phyloP scores from a whole-genome alignment of 2,329 filamentous ascomycete species.

The Ceratocystis cacaofunesta region DNA sequence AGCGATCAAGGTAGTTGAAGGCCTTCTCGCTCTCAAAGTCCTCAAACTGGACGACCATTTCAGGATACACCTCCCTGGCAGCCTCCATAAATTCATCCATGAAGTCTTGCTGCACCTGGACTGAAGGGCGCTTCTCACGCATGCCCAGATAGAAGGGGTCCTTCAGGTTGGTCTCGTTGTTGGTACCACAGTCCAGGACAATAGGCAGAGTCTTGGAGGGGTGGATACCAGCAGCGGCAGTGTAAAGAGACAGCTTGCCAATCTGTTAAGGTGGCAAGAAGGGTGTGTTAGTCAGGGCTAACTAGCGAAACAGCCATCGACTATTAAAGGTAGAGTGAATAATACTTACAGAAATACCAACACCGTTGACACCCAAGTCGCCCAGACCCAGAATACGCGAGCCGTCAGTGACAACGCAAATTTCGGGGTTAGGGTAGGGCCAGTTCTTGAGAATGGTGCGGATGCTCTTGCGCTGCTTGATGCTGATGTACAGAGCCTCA shows the following conservation, averaged over 20 bases:
- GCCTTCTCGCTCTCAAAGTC: constrained; percentile 90
- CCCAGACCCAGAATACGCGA: constrained; percentile 85
- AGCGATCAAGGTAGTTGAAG: constrained; percentile 82
- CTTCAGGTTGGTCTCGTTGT: constrained; percentile 50
- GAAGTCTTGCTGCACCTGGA: constrained; percentile 73
- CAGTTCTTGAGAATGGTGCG: constrained; percentile 82
- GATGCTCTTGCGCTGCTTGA: constrained; percentile 82
- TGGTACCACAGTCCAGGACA: constrained; percentile 51
- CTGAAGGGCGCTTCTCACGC: constrained; percentile 62
- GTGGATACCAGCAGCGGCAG: constrained; percentile 84
- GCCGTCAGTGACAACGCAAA: constrained; percentile 92
- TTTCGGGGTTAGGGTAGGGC: constrained; percentile 79
- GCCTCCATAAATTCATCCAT: constrained; percentile 97
- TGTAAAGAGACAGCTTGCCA: constrained; percentile 91
- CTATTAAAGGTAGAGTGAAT: constrained; percentile 4
- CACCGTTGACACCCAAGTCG: constrained; percentile 90
- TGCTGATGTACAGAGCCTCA: constrained; percentile 92
- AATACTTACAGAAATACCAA: constrained; percentile 72
- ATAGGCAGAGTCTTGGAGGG: constrained; percentile 68
- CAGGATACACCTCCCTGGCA: constrained; percentile 54
- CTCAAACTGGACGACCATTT: constrained; percentile 77
- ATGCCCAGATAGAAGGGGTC: constrained; percentile 80
- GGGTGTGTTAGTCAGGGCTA: constrained; percentile 4
- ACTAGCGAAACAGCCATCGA: not conserved
- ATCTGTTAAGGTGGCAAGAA: constrained; percentile 33